A percentile compares a stretch with the other conserved stretches of the same genome.
These are phyloP conservation scores for Arachnomyces sp. DNA, from an alignment of 2,329 filamentous ascomycete genomes.

Conservation along the genomic window DNA sequence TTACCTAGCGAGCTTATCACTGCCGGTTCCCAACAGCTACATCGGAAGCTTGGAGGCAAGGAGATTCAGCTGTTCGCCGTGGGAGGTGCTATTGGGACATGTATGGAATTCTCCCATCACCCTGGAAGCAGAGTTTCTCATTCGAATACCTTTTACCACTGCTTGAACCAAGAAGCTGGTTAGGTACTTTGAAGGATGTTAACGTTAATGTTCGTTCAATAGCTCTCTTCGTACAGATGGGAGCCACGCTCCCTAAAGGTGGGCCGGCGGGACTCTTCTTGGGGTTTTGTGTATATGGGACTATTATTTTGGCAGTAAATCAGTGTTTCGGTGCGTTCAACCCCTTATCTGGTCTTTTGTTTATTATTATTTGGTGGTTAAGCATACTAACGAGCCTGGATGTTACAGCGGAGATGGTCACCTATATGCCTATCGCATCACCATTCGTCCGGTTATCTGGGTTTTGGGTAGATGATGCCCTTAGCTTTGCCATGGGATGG, in stretches of 20 bases:
- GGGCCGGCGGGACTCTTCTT: conserved; percentile 30
- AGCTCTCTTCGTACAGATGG: conserved; percentile 21
- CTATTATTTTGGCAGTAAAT: conserved; percentile 26
- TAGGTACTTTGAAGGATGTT: too few relatives aligned
- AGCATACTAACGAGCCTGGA: background rate
- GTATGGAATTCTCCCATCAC: conserved; percentile 11
- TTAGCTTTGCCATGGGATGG: conserved; percentile 25
- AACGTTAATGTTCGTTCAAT: background rate
- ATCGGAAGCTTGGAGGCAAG: conserved; percentile 24
- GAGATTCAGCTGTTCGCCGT: conserved; percentile 29
- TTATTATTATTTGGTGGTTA: background rate
- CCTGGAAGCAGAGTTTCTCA: background rate
- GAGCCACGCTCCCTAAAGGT: conserved; percentile 24
- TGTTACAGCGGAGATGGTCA: conserved; percentile 22
- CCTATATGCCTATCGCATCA: conserved; percentile 20
- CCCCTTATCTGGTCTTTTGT: background rate
- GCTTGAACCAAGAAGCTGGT: background rate
- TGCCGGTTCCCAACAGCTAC: conserved; percentile 19
- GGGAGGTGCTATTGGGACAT: conserved; percentile 29
- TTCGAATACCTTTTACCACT: background rate
- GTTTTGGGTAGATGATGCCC: conserved; percentile 23
- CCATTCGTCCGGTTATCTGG: conserved; percentile 20
- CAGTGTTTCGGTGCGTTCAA: conserved; percentile 17
- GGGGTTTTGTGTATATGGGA: conserved; percentile 20
- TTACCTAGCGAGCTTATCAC: conserved; percentile 8